A percentile compares a stretch with the other conserved stretches of the same genome.
Conservation (phyloP, 345 rosid genomes). For the Salix exigua region DNA sequence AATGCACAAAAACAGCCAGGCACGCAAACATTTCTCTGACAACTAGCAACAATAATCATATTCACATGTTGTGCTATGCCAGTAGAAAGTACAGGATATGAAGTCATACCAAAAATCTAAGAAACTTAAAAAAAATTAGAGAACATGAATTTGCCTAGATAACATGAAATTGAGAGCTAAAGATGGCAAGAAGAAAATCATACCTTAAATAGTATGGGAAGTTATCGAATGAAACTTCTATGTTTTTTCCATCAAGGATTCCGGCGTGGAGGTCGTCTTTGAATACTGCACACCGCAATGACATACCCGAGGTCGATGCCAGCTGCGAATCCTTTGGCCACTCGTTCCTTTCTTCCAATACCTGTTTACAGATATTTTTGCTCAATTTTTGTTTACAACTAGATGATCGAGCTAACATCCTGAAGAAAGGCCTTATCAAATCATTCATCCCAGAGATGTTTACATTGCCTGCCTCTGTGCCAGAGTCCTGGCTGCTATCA, state of each 20-base stretch:
- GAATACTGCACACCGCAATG: slow-evolving; percentile 52
- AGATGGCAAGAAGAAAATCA: background rate
- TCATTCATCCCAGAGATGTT: slow-evolving; percentile 61
- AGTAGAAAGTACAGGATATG: background rate
- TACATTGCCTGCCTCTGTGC: slow-evolving; percentile 69
- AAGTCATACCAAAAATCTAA: background rate
- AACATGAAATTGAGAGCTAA: slow-evolving; percentile 7
- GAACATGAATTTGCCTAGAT: background rate
- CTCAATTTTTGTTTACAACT: slow-evolving; percentile 59
- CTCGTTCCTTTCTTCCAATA: slow-evolving; percentile 62
- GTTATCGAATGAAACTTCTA: slow-evolving; percentile 66
- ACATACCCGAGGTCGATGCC: slow-evolving; percentile 56
- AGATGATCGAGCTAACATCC: slow-evolving; percentile 58
- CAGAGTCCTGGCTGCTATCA: slow-evolving; percentile 57
- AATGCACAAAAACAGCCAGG: background rate
- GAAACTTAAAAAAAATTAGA: background rate
- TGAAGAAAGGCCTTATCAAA: slow-evolving; percentile 58
- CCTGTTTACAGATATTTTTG: slow-evolving; percentile 71
- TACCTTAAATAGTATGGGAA: slow-evolving; percentile 94
- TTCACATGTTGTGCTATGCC: background rate
- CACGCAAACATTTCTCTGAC: background rate
- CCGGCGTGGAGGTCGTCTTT: slow-evolving; percentile 63
- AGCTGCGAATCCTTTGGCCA: slow-evolving; percentile 58
- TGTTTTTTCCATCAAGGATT: slow-evolving; percentile 69
- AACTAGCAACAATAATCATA: background rate